Base-by-base conservation (phyloP, 2,329 filamentous ascomycete species). In the Parascedosporium putredinis region DNA sequence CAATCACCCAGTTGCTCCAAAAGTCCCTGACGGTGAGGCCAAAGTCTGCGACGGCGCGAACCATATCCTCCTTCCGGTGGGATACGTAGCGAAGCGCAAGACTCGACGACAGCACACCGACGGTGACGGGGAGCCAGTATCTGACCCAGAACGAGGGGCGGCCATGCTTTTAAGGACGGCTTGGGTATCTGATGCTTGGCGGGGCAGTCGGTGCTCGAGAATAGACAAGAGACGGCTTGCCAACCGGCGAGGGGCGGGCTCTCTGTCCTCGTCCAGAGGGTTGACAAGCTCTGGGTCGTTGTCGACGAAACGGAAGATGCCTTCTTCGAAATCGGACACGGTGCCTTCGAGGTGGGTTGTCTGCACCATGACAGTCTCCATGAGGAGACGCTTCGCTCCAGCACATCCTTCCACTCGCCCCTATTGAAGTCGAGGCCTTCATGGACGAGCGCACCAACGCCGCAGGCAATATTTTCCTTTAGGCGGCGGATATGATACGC, bases 1-100 rank as follows among this genome's bases (percentile, higher is more conserved):
- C 85, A 9, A 98, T 71, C 3, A 98, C 85, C 93, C 93, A 98
- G 64, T 98, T 98, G 53, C 83, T 74, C 86, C 90, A 96, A 62
- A 98, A 98, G 64, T 95, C 91, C 49, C 86, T 76, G 1, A 83
- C 70, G 0, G 93, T 98, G 2, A 72, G 70, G 6, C 88, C 91
- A 23, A 95, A 68, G 55, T 93, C 86, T 31, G 76, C 73, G 42
- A 95, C 72, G 89, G 90, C 96, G 44, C 80, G 74, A 23, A 87
- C 56, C 18, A 98, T 84, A 56, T 91, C 86, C 18, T 84, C 84
- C 58, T 80, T 81, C 47, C 83, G 78, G 60, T 84, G 87, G 53
- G 86, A 73, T 25, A 94, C 66, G 33, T 97, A 78, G 20, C 83
- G 83, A 14, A 97, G 71, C n/a, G 95, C 74, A 0, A 90, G 95